Evolutionary conservation across 2,329 filamentous ascomycete genomes (phyloP), one percentile per base, ranked within the genome.

Genomic region (Endocalyx cinctus): DNA sequence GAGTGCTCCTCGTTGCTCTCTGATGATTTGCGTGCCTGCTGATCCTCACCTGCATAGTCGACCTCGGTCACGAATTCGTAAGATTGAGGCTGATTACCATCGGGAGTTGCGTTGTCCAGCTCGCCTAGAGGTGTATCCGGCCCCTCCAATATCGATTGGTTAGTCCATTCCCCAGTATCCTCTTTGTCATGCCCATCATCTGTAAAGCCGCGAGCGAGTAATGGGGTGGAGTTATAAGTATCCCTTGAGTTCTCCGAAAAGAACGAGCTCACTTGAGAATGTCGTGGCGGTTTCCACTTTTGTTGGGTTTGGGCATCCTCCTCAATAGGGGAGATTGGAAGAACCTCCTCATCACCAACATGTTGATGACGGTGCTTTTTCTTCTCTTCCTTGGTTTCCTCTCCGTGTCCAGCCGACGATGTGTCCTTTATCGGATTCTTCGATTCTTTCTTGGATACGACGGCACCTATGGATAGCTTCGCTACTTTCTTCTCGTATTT

Each of bases 191-290:
- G 58, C 1, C 58, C 68, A 41, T 77, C 70, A 26, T 77, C 72
- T 1, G 67, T 70, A 18, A 71, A 53, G 4, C 74, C 84, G 31
- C 84, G 76, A 40, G 90, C 82, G 10, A 94, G 70, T 6, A 92
- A 69, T 4, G 87, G 86, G 20, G 82, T 79, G 0, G 85, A 89
- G 25, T 77, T 82, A 53, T 87, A 88, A 0, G 85, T 90, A 31
- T 82, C 79, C 17, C 77, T 72, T 0, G 86, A 88, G 35, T 74
- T 75, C 11, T 77, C 72, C 1, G 75, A 76, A 4, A 75, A 42
- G 45, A 74, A 70, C 1, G 73, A 76, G 25, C 54, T 60, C 3
- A 59, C 57, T 15, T 62, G 64, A 3, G 61, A 63, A 5, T 43
- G n/a, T 47, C 43, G 35, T 42, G 51, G 22, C n/a, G n/a, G n/a